Evolutionary conservation across 2,329 filamentous ascomycete species (phyloP), one percentile per base, ranked within the genome.

Genomic region (Zopfia rhizophila): DNA sequence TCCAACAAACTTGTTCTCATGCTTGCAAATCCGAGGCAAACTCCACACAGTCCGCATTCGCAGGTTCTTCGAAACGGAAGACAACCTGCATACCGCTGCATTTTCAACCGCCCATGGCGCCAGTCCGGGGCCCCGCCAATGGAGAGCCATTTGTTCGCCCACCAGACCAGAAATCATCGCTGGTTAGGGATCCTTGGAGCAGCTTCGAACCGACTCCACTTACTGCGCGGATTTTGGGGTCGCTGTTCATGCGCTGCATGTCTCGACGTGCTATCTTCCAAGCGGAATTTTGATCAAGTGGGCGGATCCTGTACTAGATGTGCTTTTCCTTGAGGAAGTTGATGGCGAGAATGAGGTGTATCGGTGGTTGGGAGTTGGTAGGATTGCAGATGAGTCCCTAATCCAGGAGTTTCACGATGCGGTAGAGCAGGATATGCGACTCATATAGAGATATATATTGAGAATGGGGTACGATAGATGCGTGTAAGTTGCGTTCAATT

Each of bases 21-120:
- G 39, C 31, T 14, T 43, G n/a, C 39, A 43, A 18, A 18, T 43
- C n/a, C 8, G 21, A 7, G 39, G 31, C 12, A 43, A 36, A 18
- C 8, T 43, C 12, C 39, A 43, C 31, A 43, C 39, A 17, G 39
- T 43, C 10, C 39, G 36, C 16, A 25, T 43, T 11, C 39, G 39
- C 4, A 31, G 39, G 4, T 43, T 36, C 17, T 23, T 43, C 4
- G 18, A 25, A 4, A 35, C 39, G 5, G 39, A 43, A 24, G 39
- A 43, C 7, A 43, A 43, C 18, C 39, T 43, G 5, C n/a, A 43
- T 4, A 43, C 10, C 4, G 39, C 39, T 8, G 30, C 39, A 8
- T 14, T 43, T 16, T 43, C 39, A 3, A 43, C 39, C 4, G 39
- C 29, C 4, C 36, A 43, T 19, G 16, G 14, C 21, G 7, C 18